Evolutionary conservation across 1,284 basidiomycete genomes (phyloP), one percentile per base, ranked within the genome.

Genomic region (Melanopsichium pennsylvanicum): DNA sequence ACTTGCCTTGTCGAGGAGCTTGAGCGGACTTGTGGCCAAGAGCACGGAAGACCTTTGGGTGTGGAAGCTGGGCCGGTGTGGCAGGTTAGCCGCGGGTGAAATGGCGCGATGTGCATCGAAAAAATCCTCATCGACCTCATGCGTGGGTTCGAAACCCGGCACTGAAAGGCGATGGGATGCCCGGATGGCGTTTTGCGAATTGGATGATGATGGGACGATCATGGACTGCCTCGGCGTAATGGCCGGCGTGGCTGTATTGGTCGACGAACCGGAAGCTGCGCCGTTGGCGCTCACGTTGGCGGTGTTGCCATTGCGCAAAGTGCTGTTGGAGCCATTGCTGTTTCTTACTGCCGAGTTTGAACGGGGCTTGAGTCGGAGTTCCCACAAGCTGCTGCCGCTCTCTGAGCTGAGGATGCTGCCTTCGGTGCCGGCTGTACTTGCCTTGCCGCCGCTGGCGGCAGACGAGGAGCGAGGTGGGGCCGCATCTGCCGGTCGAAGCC

Each of bases 301-400:
- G 27, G 19, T 12, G 22, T 39, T 33, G 19, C 39, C 27, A 22
- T 50, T 49, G 18, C 41, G 44, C 34, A 23, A 15, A 35, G 29
- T 40, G 43, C 29, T 26, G 23, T 35, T 23, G 13, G 39, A 19
- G 21, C 31, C 37, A 15, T 33, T 41, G 9, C 21, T 21, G 34
- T 23, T 62, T 16, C 43, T 49, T 4, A 42, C 35, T 22, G 36
- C 41, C 29, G 60, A 60, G 42, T 57, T 46, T 39, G 63, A 37
- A 5, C 48, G 38, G 5, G 41, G 47, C 50, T 66, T 67, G 42
- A 64, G 37, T 22, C 60, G 33, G n/a, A 68, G 71, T 43, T 73
- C 71, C 68, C 71, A 73, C 19, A 73, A 41, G 27, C 57, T 69
- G 36, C 54, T 51, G 49, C 42, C 45, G 41, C 70, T 70, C 18